Evolutionary conservation across 2,329 filamentous ascomycete species (phyloP), one percentile per base, ranked within the genome.

Genomic region (Thelonectria discophora): DNA sequence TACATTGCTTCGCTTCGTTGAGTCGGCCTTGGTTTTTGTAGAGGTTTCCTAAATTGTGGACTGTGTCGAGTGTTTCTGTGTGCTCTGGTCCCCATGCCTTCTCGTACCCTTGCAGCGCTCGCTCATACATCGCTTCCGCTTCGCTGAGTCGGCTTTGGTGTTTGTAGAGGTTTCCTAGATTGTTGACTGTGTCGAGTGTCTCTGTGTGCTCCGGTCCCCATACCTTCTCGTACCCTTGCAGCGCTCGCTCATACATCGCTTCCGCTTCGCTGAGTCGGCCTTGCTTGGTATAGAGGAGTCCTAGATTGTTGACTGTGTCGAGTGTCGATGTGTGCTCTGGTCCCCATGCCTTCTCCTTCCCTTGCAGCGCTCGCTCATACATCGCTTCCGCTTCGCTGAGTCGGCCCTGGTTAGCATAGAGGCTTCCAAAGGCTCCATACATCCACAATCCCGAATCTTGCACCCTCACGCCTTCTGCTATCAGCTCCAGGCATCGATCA

Each of bases 101-200:
- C 54, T 5, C 61, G 49, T 50, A 61, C 42, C 72, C 68, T 69
- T 69, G 50, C 3, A 77, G 62, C 50, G 71, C 73, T 43, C 71
- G 72, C 12, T 63, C 7, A 24, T 69, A 76, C 67, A 75, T 76
- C 2, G 56, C 60, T 65, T 75, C 69, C 15, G 71, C 65, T 45
- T 75, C 64, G 11, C 58, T 9, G 5, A 71, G 43, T 48, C 66
- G 70, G 56, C 24, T 7, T 68, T 71, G 49, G 9, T 10, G 48
- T 76, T 77, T 58, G 78, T 63, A 20, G 7, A 24, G 24, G 24
- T 34, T 11, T 5, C 73, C 73, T 42, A 79, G 57, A 37, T 72
- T 72, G 21, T 72, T 54, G 50, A 74, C 54, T 53, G 60, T 73
- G 3, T 54, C 20, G 17, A 74, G 65, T 15, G 69, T 73, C 3